phyloP scores from a whole-genome alignment of 1,139 yeast species.

The Yamadazyma triangularis region DNA sequence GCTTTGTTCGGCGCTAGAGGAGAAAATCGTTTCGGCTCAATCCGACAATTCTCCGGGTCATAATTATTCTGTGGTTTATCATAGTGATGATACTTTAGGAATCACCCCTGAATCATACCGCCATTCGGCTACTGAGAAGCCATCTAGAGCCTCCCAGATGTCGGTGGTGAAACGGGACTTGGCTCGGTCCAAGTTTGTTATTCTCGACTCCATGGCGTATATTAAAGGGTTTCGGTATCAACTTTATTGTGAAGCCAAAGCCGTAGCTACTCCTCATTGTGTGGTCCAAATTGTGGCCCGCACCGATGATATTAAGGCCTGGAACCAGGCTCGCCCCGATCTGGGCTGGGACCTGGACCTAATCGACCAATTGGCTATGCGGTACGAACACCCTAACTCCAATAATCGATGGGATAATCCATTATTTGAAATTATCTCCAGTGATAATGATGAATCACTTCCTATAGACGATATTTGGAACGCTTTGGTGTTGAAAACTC shows the following conservation, averaged over 20 bases:
- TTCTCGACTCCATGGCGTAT: conserved; percentile 81
- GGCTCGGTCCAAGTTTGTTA: conserved; percentile 64
- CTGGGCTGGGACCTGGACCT: conserved; percentile 78
- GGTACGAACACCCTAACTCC: conserved; percentile 92
- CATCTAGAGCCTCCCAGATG: conserved; percentile 79
- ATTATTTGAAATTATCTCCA: conserved; percentile 62
- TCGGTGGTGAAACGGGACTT: conserved; percentile 85
- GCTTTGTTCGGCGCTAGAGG: conserved; percentile 45
- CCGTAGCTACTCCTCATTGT: conserved; percentile 76
- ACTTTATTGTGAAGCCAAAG: conserved; percentile 88
- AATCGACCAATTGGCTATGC: conserved; percentile 65
- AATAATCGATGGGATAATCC: conserved; percentile 95
- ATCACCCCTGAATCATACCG: conserved; percentile 63
- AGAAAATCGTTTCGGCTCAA: conserved; percentile 38
- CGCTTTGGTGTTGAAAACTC: conserved; percentile 56
- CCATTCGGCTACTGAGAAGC: conserved; percentile 71
- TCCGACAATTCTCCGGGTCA: conserved; percentile 41
- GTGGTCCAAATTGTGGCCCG: conserved; percentile 78
- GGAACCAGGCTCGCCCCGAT: conserved; percentile 56
- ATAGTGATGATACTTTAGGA: conserved; percentile 75
- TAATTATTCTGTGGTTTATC: conserved; percentile 58
- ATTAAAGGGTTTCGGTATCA: conserved; percentile 96
- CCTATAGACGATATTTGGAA: conserved; percentile 74
- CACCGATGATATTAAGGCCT: conserved; percentile 51
- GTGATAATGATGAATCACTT: conserved; percentile 44